Evolutionary conservation across 495 filamentous ascomycete genomes (phyloP).

Genomic region (Penicillium waksmanii): DNA sequence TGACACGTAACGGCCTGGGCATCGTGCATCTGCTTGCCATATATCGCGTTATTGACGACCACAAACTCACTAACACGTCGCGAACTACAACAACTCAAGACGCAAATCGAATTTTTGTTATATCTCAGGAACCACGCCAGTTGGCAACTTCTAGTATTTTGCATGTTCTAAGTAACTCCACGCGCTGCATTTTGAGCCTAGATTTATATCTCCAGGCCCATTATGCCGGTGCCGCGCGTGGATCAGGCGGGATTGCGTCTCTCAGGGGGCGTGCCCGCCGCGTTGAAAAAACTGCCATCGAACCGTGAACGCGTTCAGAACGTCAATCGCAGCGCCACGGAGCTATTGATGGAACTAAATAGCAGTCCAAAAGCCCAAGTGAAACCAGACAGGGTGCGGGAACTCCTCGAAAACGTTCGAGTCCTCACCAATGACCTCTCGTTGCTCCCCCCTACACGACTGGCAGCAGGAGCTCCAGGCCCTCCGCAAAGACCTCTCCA

Average conservation of each 20-base stretch:
- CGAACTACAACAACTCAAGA: slow-evolving; percentile 3
- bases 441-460: not conserved
- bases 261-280: not conserved
- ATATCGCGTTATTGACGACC: slow-evolving; percentile 5
- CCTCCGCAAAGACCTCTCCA: not conserved
- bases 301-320: not conserved
- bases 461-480: slow-evolving; percentile 7
- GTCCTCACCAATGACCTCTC: not conserved
- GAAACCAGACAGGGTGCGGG: not conserved
- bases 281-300: not conserved
- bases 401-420: not conserved
- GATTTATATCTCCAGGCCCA: not conserved
- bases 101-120: slow-evolving; percentile 4
- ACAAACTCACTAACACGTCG: slow-evolving; percentile 14
- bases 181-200: not conserved
- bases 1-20: slow-evolving; percentile 2
- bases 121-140: slow-evolving; percentile 1
- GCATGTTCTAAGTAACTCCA: not conserved
- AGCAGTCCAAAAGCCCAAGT: not conserved
- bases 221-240: not conserved
- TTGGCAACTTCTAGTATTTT: too few relatives aligned
- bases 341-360: not conserved
- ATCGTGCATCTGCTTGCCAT: slow-evolving; percentile 9
- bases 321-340: not conserved
- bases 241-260: not conserved